These are phyloP conservation scores for Hansenula anomala DNA, from an alignment of 1,139 yeast genomes.

Conservation along the genomic window DNA sequence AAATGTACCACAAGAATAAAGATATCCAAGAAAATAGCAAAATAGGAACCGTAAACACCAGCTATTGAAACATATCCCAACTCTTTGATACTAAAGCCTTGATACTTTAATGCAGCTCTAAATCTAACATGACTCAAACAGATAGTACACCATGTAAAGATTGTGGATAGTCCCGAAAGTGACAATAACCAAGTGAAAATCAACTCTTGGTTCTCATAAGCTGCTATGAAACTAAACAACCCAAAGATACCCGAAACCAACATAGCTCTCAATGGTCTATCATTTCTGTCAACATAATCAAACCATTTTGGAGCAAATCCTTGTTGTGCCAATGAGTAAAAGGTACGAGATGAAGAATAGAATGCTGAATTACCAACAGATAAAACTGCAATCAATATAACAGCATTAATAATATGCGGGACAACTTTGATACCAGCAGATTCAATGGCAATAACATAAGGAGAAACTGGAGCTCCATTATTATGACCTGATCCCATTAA, in stretches of 20 bases:
- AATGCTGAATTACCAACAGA: constrained; percentile 76
- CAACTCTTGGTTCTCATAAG: constrained; percentile 52
- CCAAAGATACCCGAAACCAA: constrained; percentile 53
- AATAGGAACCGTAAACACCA: constrained; percentile 60
- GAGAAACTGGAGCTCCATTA: constrained; percentile 59
- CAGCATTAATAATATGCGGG: constrained; percentile 70
- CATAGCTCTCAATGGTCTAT: constrained; percentile 72
- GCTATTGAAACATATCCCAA: constrained; percentile 57
- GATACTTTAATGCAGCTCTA: constrained; percentile 57
- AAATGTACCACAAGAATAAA: constrained; percentile 66
- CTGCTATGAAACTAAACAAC: constrained; percentile 67
- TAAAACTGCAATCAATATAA: constrained; percentile 62
- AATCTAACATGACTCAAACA: constrained; percentile 68
- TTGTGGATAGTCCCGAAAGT: constrained; percentile 74
- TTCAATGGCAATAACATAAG: constrained; percentile 65
- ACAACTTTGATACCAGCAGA: constrained; percentile 54
- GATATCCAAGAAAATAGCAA: constrained; percentile 51
- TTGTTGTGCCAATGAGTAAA: constrained; percentile 77
- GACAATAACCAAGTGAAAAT: constrained; percentile 79
- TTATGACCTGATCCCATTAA: constrained; percentile 42
- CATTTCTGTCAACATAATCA: constrained; percentile 69
- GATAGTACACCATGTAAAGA: constrained; percentile 81
- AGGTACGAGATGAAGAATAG: constrained; percentile 75
- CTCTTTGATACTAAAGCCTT: constrained; percentile 55
- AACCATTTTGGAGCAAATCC: constrained; percentile 74